These are phyloP conservation scores for Scenedesmus sp. DNA, from an alignment of 163 green algal species.

Conservation along the genomic window DNA sequence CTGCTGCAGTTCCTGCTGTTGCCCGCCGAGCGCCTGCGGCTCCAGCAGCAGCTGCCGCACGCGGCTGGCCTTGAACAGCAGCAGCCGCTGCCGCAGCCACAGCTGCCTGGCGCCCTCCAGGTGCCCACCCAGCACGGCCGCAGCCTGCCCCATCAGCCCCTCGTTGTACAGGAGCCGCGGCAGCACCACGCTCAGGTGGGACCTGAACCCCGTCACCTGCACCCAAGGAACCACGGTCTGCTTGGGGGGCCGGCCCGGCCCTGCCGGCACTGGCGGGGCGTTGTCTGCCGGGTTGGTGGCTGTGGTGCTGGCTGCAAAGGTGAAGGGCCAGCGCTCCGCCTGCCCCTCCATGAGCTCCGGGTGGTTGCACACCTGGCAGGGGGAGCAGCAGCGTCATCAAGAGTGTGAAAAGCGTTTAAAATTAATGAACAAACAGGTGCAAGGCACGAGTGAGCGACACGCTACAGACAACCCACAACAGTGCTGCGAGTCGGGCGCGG, in stretches of 20 bases:
- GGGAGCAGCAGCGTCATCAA: neutral
- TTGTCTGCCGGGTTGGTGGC: neutral
- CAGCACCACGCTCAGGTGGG: constrained; percentile 41
- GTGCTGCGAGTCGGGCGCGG: no score
- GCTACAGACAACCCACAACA: no score
- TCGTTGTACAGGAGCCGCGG: constrained; percentile 45
- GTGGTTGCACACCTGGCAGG: constrained; percentile 76
- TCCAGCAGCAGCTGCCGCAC: constrained; percentile 31
- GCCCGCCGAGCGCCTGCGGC: neutral
- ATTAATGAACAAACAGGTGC: neutral
- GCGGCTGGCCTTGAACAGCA: constrained; percentile 38
- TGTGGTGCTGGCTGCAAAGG: constrained; percentile 53
- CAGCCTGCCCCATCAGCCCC: constrained; percentile 19
- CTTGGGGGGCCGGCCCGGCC: constrained; percentile 22
- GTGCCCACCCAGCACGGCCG: constrained; percentile 24
- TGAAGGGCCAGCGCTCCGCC: constrained; percentile 60
- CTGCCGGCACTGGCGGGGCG: constrained; percentile 3
- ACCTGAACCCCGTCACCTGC: constrained; percentile 27
- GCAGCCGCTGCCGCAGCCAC: constrained; percentile 50
- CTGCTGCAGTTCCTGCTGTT: constrained; percentile 17
- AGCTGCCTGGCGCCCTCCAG: constrained; percentile 23
- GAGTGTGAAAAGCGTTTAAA: neutral
- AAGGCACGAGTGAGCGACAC: no score
- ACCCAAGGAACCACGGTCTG: neutral
- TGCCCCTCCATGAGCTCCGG: constrained; percentile 76